Evolutionary conservation across 2,329 filamentous ascomycete genomes (phyloP), one percentile per base, ranked within the genome.

Genomic region (Penicillium thymicola): DNA sequence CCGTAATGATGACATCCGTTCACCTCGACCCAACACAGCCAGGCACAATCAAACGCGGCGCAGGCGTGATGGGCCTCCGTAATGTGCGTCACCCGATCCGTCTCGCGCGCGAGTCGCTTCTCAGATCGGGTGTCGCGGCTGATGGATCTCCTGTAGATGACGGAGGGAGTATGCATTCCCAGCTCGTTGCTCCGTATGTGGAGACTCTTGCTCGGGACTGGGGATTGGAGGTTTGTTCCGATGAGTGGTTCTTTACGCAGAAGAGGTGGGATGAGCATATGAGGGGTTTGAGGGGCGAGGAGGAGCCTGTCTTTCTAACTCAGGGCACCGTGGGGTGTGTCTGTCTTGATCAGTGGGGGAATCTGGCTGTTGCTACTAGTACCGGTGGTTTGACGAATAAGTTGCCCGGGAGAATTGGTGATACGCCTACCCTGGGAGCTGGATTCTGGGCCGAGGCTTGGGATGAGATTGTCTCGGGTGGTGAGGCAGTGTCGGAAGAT

Each of bases 391-490:
- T 96, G 72, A 96, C 92, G 23, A 96, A 96, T 71, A 96, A 96
- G 77, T 76, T 93, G 53, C 89, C 89, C 0, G 92, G 91, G 0
- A 80, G 92, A 21, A 87, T 96, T 60, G 92, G 92, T 0, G 92
- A 96, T 70, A 96, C 92, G 11, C 91, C 92, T 0, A 88, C 88
- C 0, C 77, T 92, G 0, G 92, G 92, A 0, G 89, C 91, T 0
- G 92, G 92, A 0, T 96, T 92, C 72, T 96, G 91, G 90, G 90
- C 92, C 0, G 92, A 95, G 70, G 84, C 92, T 64, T 96, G 90
- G 90, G 73, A 75, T 8, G 74, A 78, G 2, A 42, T 54, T 27
- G 14, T 41, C 14, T 37, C 44, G 0, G 23, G 18, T 43, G 49
- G 5, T 6, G 37, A 50, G 37, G 34, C 18, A 14, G 23, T 6